Conservation (phyloP, 192 early-diverging fungal species). For the Coemansia sp. region DNA sequence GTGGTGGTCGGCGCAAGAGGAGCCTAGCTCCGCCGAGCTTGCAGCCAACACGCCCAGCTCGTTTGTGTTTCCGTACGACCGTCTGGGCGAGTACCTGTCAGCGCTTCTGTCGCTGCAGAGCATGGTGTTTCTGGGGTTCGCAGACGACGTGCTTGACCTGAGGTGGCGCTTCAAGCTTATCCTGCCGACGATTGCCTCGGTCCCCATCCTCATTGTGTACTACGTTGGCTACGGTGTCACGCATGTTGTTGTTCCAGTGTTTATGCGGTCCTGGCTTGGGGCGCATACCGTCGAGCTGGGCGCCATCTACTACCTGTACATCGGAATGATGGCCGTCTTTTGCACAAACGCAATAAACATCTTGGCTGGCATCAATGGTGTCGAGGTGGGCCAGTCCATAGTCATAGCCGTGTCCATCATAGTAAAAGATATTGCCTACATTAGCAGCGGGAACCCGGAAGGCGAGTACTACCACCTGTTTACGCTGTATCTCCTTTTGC, state of each 20-base stretch:
- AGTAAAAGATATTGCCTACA: slow-evolving; percentile 49
- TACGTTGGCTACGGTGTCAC: slow-evolving; percentile 87
- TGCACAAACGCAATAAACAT: slow-evolving; percentile 99
- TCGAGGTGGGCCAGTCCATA: slow-evolving; percentile 91
- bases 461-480: slow-evolving; percentile 81
- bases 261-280: slow-evolving; percentile 71
- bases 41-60: slow-evolving; percentile 1
- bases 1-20: slow-evolving; percentile 62
- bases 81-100: slow-evolving; percentile 90
- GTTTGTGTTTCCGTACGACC: slow-evolving; percentile 30
- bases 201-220: slow-evolving; percentile 94
- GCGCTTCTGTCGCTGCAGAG: slow-evolving; percentile 88
- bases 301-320: slow-evolving; percentile 92
- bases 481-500: slow-evolving; percentile 87
- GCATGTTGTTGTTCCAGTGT: slow-evolving; percentile 83
- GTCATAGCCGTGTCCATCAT: slow-evolving; percentile 86
- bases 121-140: slow-evolving; percentile 98
- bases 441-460: slow-evolving; percentile 44
- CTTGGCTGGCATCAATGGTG: slow-evolving; percentile 95
- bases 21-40: not conserved
- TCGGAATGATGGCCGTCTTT: slow-evolving; percentile 85
- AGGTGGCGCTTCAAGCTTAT: slow-evolving; percentile 95
- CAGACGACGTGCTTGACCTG: slow-evolving; percentile 96
- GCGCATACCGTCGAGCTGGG: slow-evolving; percentile 75
- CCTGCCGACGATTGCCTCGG: slow-evolving; percentile 87